phyloP scores from a whole-genome alignment of 495 filamentous ascomycete species.

The Corynascus novoguineensis region DNA sequence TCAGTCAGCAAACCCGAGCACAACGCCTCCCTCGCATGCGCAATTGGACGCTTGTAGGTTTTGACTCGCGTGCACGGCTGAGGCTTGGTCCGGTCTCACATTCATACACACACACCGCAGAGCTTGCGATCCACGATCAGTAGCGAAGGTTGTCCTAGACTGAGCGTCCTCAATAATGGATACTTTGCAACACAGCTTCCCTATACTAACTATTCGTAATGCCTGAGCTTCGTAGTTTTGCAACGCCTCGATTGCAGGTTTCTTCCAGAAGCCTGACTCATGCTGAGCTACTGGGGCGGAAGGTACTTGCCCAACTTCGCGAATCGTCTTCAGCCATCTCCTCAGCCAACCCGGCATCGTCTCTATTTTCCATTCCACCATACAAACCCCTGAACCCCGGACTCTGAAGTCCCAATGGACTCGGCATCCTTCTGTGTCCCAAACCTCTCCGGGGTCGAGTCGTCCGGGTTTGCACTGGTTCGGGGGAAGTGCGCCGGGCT shows the following conservation, averaged over 20 bases:
- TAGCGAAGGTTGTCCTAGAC: too few relatives aligned
- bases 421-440: conserved; percentile 19
- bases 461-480: conserved; percentile 13
- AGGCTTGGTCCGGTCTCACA: background rate
- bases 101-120: background rate
- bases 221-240: too few relatives aligned
- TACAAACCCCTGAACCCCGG: conserved; percentile 42
- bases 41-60: background rate
- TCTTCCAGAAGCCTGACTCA: too few relatives aligned
- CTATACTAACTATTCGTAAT: too few relatives aligned
- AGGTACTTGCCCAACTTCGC: background rate
- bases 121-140: too few relatives aligned
- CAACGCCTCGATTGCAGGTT: too few relatives aligned
- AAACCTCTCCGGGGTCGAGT: conserved; percentile 12
- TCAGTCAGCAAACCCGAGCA: too few relatives aligned
- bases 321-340: conserved; percentile 20
- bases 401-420: conserved; percentile 33
- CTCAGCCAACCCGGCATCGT: conserved; percentile 36
- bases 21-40: background rate
- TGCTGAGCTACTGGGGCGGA: background rate
- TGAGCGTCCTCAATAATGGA: too few relatives aligned
- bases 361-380: conserved; percentile 43
- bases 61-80: background rate
- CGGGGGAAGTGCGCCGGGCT: conserved; percentile 18
- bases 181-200: too few relatives aligned